phyloP scores from a whole-genome alignment of 257 asterid genomes.

The Solanum ossicruentum region DNA sequence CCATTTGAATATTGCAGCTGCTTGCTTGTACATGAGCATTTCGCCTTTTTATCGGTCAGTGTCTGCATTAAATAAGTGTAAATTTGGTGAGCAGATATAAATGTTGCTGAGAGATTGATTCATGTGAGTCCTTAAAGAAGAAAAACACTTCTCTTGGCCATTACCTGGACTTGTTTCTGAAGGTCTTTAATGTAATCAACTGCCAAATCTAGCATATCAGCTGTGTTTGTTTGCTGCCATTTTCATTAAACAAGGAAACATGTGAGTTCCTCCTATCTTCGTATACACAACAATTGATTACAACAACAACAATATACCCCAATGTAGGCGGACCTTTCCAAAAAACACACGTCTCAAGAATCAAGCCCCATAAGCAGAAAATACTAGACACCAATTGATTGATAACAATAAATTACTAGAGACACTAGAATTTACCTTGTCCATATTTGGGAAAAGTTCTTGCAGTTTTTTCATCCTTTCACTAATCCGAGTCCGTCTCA shows the following conservation, averaged over 20 bases:
- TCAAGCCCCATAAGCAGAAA: no score
- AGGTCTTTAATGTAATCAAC: constrained; percentile 81
- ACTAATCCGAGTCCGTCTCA: constrained; percentile 69
- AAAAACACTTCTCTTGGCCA: not conserved
- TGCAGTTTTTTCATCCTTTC: constrained; percentile 83
- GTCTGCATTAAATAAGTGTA: constrained; percentile 23
- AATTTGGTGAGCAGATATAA: not conserved
- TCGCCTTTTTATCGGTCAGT: constrained; percentile 49
- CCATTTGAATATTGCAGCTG: not conserved
- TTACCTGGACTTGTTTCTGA: constrained; percentile 65
- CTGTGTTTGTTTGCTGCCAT: constrained; percentile 80
- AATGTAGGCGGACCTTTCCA: no score
- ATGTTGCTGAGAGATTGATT: constrained; percentile 18
- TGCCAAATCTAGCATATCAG: constrained; percentile 86
- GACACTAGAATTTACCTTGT: constrained; percentile 40
- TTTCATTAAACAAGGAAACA: not conserved
- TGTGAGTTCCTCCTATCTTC: not conserved
- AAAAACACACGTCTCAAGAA: no score
- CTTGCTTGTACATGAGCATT: constrained; percentile 39
- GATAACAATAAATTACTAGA: not conserved
- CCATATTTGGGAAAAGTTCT: constrained; percentile 80
- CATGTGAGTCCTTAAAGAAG: constrained; percentile 16
- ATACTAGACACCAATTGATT: not conserved
- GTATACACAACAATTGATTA: not conserved
- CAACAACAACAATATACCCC: no score